Evolutionary conservation across 2,329 filamentous ascomycete genomes (phyloP).

Genomic region (Leptographium galeiforme): DNA sequence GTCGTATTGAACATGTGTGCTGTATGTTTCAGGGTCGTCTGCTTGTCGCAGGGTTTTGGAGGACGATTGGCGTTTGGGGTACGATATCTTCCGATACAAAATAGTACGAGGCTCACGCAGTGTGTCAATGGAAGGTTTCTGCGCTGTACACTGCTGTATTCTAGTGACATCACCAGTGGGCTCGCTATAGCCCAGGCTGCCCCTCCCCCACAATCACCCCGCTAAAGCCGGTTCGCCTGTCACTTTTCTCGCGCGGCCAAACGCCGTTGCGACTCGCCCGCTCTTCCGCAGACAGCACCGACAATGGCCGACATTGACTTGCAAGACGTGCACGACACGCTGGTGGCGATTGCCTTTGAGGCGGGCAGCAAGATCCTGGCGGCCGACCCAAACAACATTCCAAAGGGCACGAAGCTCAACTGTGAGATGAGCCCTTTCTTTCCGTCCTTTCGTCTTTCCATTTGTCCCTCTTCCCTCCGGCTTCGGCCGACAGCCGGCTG

Average conservation of each 20-base stretch:
- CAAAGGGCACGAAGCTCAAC: conserved; percentile 50
- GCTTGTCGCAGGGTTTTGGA: too few species aligned
- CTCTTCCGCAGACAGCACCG: neutral
- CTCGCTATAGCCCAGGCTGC: neutral
- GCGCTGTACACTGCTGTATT: too few species aligned
- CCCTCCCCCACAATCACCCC: conserved; percentile 6
- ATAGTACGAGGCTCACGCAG: too few species aligned
- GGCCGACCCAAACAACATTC: conserved; percentile 45
- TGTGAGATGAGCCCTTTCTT: conserved; percentile 27
- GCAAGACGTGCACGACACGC: conserved; percentile 46
- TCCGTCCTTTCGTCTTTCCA: too few species aligned
- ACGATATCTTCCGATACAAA: too few species aligned
- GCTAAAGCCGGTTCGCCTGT: conserved; percentile 2
- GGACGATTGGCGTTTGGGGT: neutral
- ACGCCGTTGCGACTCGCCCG: too few species aligned
- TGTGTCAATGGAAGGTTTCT: too few species aligned
- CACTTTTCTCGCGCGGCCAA: too few species aligned
- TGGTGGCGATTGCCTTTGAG: conserved; percentile 46
- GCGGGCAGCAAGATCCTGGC: conserved; percentile 51
- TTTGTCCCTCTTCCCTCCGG: neutral
- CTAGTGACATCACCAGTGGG: conserved; percentile 8
- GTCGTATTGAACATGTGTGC: neutral
- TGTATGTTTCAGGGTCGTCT: neutral
- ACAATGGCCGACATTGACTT: conserved; percentile 45
- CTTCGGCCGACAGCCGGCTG: too few species aligned